Evolutionary conservation across 768 basidiomycete species (phyloP).

Genomic region (Tulasnella sp.): DNA sequence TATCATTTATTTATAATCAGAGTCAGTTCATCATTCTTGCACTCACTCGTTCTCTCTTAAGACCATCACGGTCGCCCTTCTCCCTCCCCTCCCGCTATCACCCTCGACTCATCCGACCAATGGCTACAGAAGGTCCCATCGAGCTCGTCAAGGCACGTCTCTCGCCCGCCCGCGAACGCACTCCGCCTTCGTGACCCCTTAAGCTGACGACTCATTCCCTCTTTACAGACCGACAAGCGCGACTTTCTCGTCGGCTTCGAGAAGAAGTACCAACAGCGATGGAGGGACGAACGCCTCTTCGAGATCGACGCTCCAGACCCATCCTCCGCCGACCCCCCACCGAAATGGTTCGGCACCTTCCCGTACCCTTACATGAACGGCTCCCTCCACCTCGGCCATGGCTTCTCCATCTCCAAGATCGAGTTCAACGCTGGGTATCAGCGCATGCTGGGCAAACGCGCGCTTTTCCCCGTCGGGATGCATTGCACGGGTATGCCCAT

Average conservation of each 20-base stretch:
- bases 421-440: conserved; percentile 95
- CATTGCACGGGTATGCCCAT: conserved; percentile 99
- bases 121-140: conserved; percentile 16
- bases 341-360: conserved; percentile 97
- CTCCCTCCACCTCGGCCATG: conserved; percentile 91
- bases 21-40: conserved; percentile 5
- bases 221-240: conserved; percentile 78
- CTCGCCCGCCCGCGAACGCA: neutral
- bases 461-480: conserved; percentile 93
- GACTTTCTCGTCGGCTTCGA: conserved; percentile 79
- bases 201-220: neutral
- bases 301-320: conserved; percentile 67
- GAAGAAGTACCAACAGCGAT: conserved; percentile 69
- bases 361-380: conserved; percentile 99
- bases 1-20: neutral
- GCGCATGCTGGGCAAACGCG: conserved; percentile 87
- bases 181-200: neutral
- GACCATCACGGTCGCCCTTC: conserved; percentile 1
- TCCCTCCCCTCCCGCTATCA: neutral
- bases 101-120: neutral
- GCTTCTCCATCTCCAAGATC: conserved; percentile 95
- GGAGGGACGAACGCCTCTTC: conserved; percentile 69
- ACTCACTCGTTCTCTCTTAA: neutral
- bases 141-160: conserved; percentile 17
- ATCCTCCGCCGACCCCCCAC: conserved; percentile 57